Conservation (phyloP, 352 stramenopile genomes). For the Halophytophthora batemanensis region DNA sequence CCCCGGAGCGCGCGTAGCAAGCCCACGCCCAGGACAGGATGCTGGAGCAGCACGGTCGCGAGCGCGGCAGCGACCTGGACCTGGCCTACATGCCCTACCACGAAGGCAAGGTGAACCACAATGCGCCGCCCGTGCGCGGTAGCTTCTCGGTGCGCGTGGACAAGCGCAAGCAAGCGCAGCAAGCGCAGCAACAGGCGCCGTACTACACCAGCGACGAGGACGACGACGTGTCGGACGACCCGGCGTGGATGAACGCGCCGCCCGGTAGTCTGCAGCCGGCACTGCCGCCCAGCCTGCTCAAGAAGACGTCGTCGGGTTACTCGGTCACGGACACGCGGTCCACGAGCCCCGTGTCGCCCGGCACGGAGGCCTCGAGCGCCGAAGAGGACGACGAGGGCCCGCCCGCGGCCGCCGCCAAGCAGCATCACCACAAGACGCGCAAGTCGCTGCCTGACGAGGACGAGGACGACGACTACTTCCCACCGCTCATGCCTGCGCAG, state of each 20-base stretch:
- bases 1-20: too few relatives aligned
- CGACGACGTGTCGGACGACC: conserved; percentile 67
- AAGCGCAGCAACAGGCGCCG: conserved; percentile 23
- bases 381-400: conserved; percentile 35
- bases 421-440: conserved; percentile 11
- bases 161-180: conserved; percentile 17
- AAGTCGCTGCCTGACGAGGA: conserved; percentile 23
- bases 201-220: conserved; percentile 41
- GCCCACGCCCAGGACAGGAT: conserved; percentile 1
- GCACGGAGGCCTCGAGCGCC: conserved; percentile 19
- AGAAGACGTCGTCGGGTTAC: conserved; percentile 44
- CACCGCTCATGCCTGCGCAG: conserved; percentile 16
- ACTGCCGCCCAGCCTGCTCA: conserved; percentile 51
- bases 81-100: conserved; percentile 51
- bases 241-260: conserved; percentile 65
- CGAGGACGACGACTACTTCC: conserved; percentile 30
- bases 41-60: conserved; percentile 15
- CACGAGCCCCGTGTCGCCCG: conserved; percentile 24
- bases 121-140: conserved; percentile 30
- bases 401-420: too few relatives aligned
- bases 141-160: conserved; percentile 31
- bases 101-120: conserved; percentile 40
- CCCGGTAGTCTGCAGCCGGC: conserved; percentile 54
- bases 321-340: conserved; percentile 30
- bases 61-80: conserved; percentile 28